phyloP scores from a whole-genome alignment of 768 basidiomycete species.

The Hygrophorus pudorinus region DNA sequence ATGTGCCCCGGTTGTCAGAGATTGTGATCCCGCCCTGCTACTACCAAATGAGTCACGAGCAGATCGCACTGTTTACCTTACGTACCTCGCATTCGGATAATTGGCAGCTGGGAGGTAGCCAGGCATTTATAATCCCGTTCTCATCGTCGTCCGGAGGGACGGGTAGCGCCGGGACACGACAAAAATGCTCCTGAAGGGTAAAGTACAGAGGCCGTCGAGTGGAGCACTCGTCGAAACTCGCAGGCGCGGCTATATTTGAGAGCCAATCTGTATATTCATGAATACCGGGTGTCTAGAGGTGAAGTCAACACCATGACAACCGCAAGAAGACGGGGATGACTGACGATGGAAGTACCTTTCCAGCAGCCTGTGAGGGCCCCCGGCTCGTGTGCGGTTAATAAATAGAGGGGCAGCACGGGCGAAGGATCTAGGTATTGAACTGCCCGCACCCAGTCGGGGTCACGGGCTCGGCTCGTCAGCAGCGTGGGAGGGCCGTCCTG shows the following conservation, averaged over 20 bases:
- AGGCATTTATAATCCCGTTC: constrained; percentile 32
- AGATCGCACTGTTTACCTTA: constrained; percentile 11
- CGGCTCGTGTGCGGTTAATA: constrained; percentile 23
- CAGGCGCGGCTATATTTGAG: constrained; percentile 22
- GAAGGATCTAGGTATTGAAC: constrained; percentile 5
- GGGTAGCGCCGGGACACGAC: constrained; percentile 21
- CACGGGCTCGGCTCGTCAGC: background rate
- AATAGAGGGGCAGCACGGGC: background rate
- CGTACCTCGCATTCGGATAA: constrained; percentile 32
- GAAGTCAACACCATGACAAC: background rate
- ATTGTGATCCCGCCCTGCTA: constrained; percentile 42
- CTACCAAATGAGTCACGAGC: constrained; percentile 18
- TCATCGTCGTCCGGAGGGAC: constrained; percentile 25
- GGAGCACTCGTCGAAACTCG: constrained; percentile 20
- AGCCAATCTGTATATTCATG: constrained; percentile 27
- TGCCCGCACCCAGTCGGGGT: background rate
- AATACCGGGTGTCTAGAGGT: background rate
- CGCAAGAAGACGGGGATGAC: constrained; percentile 6
- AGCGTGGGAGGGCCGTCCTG: background rate
- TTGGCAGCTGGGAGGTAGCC: constrained; percentile 31
- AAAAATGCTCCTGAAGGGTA: constrained; percentile 38
- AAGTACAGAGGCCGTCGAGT: constrained; percentile 39
- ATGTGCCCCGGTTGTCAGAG: constrained; percentile 24
- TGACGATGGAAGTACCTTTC: constrained; percentile 40
- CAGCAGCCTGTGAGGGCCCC: constrained; percentile 38